Base-by-base conservation (phyloP, 2,329 filamentous ascomycete species). In the Aspergillus udagawae region DNA sequence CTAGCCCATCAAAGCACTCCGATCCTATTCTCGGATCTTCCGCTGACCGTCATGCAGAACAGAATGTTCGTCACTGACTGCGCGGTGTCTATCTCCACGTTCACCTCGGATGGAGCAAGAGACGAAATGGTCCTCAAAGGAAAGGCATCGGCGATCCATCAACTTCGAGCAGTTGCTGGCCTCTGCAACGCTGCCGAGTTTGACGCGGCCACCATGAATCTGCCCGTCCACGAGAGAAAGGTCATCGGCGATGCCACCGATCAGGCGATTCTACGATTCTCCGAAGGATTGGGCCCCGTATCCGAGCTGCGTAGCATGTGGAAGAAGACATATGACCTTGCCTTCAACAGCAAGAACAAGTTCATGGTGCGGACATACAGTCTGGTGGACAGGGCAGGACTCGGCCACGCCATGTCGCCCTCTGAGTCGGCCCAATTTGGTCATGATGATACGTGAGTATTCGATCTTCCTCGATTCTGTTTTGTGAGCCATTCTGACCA, bases 311-410 rank as follows among this genome's bases (percentile, higher is more conserved):
- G 86, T 7, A 77, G 79, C 14, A 78, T 81, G 60, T 91, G 87
- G 87, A 81, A 82, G 52, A 86, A 83, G 53, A 80, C 83, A 1
- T 91, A 86, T 63, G 85, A 88, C 54, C 77, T 90, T 28, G 83
- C 87, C 0, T 92, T 92, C 72, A 92, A 92, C 75, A 90, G 87
- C 74, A 90, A 90, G 77, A 92, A 91, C 75, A 92, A 92, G 73
- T 92, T 86, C 69, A 92, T 91, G 85, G 83, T 92, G 54, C 81
- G 84, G 35, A 81, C 86, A 0, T 82, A 87, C 51, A 77, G 77
- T 10, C 69, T 69, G 1, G 55, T 57, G 8, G 58, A 66, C n/a
- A 49, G 59, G 7, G 53, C 28, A 14, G 54, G 55, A 14, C n/a
- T 51, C 10, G 25, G 49, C 10, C 2, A 44, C 5, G 50, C 52